Conservation (phyloP, 2,329 filamentous ascomycete species). For the Colletotrichum tanaceti region DNA sequence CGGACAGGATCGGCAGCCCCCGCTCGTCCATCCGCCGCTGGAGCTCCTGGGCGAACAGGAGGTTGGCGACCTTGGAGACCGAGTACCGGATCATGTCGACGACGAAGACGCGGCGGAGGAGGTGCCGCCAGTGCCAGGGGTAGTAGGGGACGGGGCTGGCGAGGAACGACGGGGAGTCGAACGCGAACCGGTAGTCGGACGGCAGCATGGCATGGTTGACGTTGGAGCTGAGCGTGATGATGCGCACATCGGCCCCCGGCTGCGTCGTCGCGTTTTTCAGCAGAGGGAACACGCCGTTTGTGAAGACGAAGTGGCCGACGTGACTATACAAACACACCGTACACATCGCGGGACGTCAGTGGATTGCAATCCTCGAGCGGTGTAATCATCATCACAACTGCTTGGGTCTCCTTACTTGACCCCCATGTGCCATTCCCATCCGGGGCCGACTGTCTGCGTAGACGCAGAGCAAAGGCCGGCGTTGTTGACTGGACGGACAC, state of each 20-base stretch:
- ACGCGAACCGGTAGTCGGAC: conserved; percentile 41
- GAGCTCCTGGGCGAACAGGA: conserved; percentile 43
- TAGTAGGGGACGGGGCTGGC: conserved; percentile 28
- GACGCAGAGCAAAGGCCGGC: conserved; percentile 29
- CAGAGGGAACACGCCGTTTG: conserved; percentile 45
- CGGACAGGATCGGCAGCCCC: conserved; percentile 38
- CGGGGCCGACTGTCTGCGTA: conserved; percentile 30
- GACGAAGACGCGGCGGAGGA: conserved; percentile 33
- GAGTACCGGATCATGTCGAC: conserved; percentile 45
- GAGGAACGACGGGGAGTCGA: conserved; percentile 38
- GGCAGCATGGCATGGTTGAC: conserved; percentile 41
- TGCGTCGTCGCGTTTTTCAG: conserved; percentile 42
- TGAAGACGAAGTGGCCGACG: conserved; percentile 46
- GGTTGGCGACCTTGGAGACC: conserved; percentile 43
- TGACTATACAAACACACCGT: too few species aligned
- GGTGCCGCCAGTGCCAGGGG: conserved; percentile 38
- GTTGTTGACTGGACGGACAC: conserved; percentile 44
- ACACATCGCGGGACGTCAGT: conserved; percentile 6
- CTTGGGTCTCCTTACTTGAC: conserved; percentile 37
- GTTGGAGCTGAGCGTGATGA: conserved; percentile 44
- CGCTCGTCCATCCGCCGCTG: conserved; percentile 41
- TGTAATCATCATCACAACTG: background rate
- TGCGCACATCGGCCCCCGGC: conserved; percentile 43
- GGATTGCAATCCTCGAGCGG: background rate
- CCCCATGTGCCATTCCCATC: conserved; percentile 45